Conservation (phyloP, 192 early-diverging fungal species). For the Podila minutissima region DNA sequence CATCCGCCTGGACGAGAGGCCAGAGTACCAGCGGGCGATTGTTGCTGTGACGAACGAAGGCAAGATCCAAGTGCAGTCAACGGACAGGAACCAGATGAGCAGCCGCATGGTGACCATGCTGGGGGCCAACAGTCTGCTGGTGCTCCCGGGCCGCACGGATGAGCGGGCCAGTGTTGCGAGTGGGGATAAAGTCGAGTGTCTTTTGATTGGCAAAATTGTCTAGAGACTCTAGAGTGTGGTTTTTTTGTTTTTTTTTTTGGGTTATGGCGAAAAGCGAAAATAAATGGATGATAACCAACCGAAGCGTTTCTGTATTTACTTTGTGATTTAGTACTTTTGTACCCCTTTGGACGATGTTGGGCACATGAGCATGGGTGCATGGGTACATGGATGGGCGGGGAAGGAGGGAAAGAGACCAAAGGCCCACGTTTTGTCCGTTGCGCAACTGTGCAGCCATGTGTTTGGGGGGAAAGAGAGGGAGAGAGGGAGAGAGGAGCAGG, state of each 20-base stretch:
- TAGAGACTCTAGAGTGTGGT: slow-evolving; percentile 11
- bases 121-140: slow-evolving; percentile 80
- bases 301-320: background rate
- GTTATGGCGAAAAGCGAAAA: background rate
- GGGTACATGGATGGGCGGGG: background rate
- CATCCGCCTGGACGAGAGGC: slow-evolving; percentile 69
- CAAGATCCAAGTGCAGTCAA: slow-evolving; percentile 62
- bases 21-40: slow-evolving; percentile 73
- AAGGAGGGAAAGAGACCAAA: background rate
- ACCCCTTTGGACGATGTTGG: background rate
- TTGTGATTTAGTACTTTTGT: background rate
- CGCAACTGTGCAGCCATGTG: background rate
- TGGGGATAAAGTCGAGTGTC: slow-evolving; percentile 62
- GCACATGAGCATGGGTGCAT: background rate
- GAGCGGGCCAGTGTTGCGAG: slow-evolving; percentile 25
- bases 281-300: background rate
- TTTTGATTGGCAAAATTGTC: slow-evolving; percentile 61
- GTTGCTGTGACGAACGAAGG: slow-evolving; percentile 43
- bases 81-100: slow-evolving; percentile 79
- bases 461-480: background rate
- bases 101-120: slow-evolving; percentile 82
- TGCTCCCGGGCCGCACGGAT: slow-evolving; percentile 67
- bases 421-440: slow-evolving; percentile 16
- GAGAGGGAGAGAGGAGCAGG: background rate
- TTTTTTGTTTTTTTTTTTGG: background rate